These are phyloP conservation scores for Stephanodiscus triporus DNA, from an alignment of 108 stramenopile species.

Conservation along the genomic window DNA sequence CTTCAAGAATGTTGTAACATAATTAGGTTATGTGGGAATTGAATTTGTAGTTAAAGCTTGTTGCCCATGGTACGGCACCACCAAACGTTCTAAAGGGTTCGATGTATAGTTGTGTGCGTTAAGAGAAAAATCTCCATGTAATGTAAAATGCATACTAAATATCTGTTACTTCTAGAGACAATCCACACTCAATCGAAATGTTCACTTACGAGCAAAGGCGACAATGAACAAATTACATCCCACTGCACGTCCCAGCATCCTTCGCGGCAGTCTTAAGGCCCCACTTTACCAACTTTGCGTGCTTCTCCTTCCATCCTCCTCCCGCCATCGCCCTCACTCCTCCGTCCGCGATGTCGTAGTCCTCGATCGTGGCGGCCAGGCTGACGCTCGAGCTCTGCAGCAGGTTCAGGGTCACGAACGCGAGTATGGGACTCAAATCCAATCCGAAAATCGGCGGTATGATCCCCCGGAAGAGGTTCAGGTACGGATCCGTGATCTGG, in stretches of 20 bases:
- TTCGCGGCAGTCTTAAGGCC: no score
- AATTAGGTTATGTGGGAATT: background rate
- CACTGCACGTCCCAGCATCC: background rate
- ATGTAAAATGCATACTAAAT: no score
- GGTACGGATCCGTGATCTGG: conserved; percentile 90
- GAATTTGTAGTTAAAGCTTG: no score
- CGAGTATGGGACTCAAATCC: conserved; percentile 82
- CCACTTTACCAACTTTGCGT: background rate
- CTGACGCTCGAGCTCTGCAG: conserved; percentile 3
- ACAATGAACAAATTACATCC: background rate
- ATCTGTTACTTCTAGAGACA: no score
- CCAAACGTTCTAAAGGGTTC: no score
- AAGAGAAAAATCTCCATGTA: no score
- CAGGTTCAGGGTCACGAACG: conserved; percentile 49
- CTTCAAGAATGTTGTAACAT: background rate
- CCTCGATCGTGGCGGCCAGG: background rate
- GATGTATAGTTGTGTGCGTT: no score
- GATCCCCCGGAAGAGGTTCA: conserved; percentile 87
- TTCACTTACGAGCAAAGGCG: background rate
- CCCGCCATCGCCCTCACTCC: background rate
- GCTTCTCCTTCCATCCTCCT: background rate
- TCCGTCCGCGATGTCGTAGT: background rate
- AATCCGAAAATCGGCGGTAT: conserved; percentile 87
- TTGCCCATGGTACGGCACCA: no score
- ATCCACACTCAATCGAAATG: no score